phyloP scores from a whole-genome alignment of 225 moss, liverwort and hornwort species.

The Bryum argenteum region DNA sequence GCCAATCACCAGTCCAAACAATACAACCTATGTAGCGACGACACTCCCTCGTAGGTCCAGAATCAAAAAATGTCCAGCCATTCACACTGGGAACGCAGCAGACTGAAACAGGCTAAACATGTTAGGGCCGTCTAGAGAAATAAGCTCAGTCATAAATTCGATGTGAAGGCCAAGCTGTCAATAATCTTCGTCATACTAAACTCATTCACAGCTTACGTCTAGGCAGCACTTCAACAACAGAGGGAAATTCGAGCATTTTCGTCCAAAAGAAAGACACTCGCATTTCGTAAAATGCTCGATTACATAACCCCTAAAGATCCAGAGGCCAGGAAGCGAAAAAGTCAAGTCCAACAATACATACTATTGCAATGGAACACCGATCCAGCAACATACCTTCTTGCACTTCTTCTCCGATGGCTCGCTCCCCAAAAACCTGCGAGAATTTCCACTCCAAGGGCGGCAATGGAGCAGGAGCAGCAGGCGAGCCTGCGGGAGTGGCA shows the following conservation, averaged over 20 bases:
- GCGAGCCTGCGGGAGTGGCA: constrained; percentile 40
- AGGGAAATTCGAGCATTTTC: background rate
- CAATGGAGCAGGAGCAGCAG: constrained; percentile 43
- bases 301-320: background rate
- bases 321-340: background rate
- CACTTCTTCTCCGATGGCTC: constrained; percentile 95
- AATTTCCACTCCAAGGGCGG: constrained; percentile 97
- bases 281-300: constrained; percentile 25
- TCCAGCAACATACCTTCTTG: constrained; percentile 83
- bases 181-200: constrained; percentile 13
- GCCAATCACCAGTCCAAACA: constrained; percentile 18
- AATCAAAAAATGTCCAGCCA: background rate
- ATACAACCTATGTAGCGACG: constrained; percentile 11
- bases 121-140: background rate
- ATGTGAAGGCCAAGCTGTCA: background rate
- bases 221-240: constrained; percentile 2
- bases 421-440: constrained; percentile 97
- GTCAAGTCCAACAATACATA: background rate
- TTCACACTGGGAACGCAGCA: background rate
- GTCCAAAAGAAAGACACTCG: background rate
- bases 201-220: background rate
- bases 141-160: constrained; percentile 7
- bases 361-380: constrained; percentile 14
- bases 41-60: background rate
- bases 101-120: background rate